These are phyloP conservation scores for Lotus japonicus DNA, from an alignment of 306 rosid genomes.

Conservation along the genomic window DNA sequence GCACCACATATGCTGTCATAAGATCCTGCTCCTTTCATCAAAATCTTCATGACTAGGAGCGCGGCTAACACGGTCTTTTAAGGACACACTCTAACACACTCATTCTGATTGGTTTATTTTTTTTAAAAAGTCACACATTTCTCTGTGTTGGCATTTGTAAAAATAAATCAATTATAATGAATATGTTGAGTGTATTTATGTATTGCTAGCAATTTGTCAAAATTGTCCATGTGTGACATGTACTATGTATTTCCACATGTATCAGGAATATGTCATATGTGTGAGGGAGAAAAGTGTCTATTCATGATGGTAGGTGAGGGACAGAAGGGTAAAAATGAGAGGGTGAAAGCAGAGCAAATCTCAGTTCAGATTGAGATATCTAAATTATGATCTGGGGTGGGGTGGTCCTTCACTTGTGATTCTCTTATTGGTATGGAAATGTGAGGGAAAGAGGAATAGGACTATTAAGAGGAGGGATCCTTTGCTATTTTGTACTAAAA, in stretches of 20 bases:
- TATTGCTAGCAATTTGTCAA: too few relatives aligned
- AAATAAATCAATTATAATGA: too few relatives aligned
- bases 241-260: conserved; percentile 8
- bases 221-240: conserved; percentile 37
- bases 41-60: too few relatives aligned
- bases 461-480: neutral
- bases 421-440: conserved; percentile 37
- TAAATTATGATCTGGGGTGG: conserved; percentile 43
- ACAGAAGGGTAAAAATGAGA: conserved; percentile 20
- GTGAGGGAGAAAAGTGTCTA: conserved; percentile 26
- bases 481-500: conserved; percentile 33
- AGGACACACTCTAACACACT: too few relatives aligned
- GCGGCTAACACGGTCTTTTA: too few relatives aligned
- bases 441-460: conserved; percentile 16
- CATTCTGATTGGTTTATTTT: too few relatives aligned
- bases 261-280: neutral
- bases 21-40: conserved; percentile 39
- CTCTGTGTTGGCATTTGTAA: too few relatives aligned
- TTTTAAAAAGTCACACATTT: too few relatives aligned
- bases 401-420: conserved; percentile 49
- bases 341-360: conserved; percentile 43
- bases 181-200: too few relatives aligned
- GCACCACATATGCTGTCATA: neutral
- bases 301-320: conserved; percentile 40
- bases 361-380: conserved; percentile 64